phyloP scores from a whole-genome alignment of 1,139 yeast species.

The Geotrichum aggregatum region DNA sequence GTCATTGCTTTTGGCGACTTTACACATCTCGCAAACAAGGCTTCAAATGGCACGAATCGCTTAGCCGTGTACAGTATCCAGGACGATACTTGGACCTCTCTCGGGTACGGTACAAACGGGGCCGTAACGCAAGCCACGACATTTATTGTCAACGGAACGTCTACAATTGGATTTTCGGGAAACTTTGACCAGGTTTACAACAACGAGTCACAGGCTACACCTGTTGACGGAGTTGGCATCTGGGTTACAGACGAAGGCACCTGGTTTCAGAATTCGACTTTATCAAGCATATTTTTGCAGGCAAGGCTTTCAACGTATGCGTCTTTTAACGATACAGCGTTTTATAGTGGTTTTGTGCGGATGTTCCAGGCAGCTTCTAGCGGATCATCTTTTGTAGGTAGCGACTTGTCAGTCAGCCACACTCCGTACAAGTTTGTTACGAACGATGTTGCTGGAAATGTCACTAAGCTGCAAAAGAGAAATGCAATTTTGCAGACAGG shows the following conservation, averaged over 20 bases:
- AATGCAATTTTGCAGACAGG: constrained; percentile 21
- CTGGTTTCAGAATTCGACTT: constrained; percentile 31
- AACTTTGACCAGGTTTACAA: constrained; percentile 23
- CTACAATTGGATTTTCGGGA: constrained; percentile 41
- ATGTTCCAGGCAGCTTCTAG: constrained; percentile 27
- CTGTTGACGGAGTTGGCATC: constrained; percentile 26
- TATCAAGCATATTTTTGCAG: constrained; percentile 22
- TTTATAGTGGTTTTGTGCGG: constrained; percentile 30
- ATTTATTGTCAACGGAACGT: constrained; percentile 33
- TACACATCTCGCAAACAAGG: constrained; percentile 31
- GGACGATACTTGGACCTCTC: constrained; percentile 26
- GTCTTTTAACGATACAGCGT: constrained; percentile 18
- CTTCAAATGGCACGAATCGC: constrained; percentile 18
- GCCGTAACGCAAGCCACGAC: constrained; percentile 31
- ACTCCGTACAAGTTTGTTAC: constrained; percentile 40
- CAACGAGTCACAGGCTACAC: constrained; percentile 22
- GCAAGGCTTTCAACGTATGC: constrained; percentile 26
- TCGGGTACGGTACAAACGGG: constrained; percentile 32
- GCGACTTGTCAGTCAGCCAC: constrained; percentile 27
- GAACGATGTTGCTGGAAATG: constrained; percentile 16
- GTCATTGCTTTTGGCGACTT: constrained; percentile 43
- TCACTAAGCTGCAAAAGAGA: background rate
- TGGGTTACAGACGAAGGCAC: constrained; percentile 29
- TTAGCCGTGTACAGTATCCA: constrained; percentile 33
- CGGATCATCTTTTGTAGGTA: constrained; percentile 30